phyloP scores from a whole-genome alignment of 345 rosid species.

The Corymbia maculata region DNA sequence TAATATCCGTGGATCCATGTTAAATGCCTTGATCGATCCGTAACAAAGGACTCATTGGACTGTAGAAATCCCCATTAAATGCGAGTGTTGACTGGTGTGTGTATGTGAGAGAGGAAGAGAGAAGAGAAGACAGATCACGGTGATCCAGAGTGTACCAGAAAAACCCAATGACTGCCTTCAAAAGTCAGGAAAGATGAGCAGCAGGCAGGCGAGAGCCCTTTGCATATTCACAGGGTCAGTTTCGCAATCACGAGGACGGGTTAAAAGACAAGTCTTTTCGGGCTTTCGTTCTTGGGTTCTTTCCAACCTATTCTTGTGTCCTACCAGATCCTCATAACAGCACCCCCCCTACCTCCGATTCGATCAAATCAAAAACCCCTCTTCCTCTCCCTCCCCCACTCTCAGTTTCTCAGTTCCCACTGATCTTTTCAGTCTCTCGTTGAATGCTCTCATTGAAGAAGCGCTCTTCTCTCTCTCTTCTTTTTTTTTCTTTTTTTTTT shows the following conservation, averaged over 20 bases:
- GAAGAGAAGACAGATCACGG: not conserved
- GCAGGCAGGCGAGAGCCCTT: not conserved
- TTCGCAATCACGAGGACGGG: not conserved
- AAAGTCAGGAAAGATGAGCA: not conserved
- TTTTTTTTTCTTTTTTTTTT: not conserved
- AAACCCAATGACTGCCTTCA: not conserved
- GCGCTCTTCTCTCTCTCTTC: not conserved
- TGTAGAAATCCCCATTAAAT: not conserved
- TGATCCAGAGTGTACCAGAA: not conserved
- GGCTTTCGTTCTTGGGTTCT: not conserved
- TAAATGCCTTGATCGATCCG: not conserved
- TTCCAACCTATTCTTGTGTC: not conserved
- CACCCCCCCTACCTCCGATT: not conserved
- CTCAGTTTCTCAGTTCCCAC: no score
- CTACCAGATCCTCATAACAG: not conserved
- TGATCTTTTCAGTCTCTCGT: not conserved
- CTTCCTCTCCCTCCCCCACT: not conserved
- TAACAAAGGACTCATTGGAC: not conserved
- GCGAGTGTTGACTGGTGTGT: not conserved
- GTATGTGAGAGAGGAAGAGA: not conserved
- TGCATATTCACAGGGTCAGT: not conserved
- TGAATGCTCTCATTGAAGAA: not conserved
- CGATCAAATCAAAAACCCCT: not conserved
- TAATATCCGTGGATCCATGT: not conserved
- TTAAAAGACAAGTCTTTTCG: not conserved